Evolutionary conservation across 768 basidiomycete species (phyloP).

Genomic region (Phaeotremella skinneri): DNA sequence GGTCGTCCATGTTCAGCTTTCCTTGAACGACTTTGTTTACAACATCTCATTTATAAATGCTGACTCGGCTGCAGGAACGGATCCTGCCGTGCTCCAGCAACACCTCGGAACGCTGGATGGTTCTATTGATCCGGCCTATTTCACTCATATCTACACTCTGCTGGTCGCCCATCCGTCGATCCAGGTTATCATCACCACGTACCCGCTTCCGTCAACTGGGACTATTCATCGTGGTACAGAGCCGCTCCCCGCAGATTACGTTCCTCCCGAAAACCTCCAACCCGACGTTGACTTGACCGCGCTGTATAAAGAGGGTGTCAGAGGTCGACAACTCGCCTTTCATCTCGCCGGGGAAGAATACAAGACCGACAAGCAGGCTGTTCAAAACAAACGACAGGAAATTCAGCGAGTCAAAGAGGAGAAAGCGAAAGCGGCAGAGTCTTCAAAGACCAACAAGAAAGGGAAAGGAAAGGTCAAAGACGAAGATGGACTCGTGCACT

Average conservation of each 20-base stretch:
- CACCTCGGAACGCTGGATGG: slow-evolving; percentile 31
- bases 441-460: slow-evolving; percentile 9
- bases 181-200: slow-evolving; percentile 27
- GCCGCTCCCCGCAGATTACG: slow-evolving; percentile 33
- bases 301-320: slow-evolving; percentile 25
- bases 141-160: slow-evolving; percentile 35
- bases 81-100: slow-evolving; percentile 23
- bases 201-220: slow-evolving; percentile 31
- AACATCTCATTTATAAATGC: background rate
- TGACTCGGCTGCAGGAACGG: slow-evolving; percentile 23
- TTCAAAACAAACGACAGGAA: slow-evolving; percentile 18
- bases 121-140: slow-evolving; percentile 31
- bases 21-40: background rate
- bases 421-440: background rate
- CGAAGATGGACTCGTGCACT: slow-evolving; percentile 6
- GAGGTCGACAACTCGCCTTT: slow-evolving; percentile 36
- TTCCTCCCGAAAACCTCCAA: slow-evolving; percentile 8
- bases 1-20: slow-evolving; percentile 23
- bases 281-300: slow-evolving; percentile 15
- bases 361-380: slow-evolving; percentile 27
- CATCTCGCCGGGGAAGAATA: slow-evolving; percentile 34
- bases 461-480: slow-evolving; percentile 13
- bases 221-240: slow-evolving; percentile 25
- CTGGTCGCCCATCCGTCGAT: slow-evolving; percentile 33
- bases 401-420: slow-evolving; percentile 11